Base-by-base conservation (phyloP, 257 asterid species). In the Lantana camara region DNA sequence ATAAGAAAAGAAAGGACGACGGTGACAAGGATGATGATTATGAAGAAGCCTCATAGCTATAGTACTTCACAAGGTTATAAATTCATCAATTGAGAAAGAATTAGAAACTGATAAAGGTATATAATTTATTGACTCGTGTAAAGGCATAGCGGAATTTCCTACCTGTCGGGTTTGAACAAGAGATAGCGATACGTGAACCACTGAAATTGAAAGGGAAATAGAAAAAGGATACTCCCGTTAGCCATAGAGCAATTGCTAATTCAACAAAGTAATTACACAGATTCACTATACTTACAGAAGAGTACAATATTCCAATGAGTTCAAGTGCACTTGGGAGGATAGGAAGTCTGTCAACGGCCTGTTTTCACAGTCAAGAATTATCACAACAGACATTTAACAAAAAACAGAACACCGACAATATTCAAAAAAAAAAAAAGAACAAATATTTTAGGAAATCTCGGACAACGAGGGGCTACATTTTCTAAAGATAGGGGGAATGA, bases 151-250 rank as follows among this genome's bases (percentile, higher is more conserved):
- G 51, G 50, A 29, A 35, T 30, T 71, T 40, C 87, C 64, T 71
- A 93, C 98, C 98, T 65, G 64, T 87, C 86, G 12, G 98, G 98
- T 77, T 83, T 93, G 94, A 87, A 93, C 60, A 93, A 56, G 81
- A 93, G 98, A 72, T 85, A 87, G 48, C 97, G 84, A 72, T 93
- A 87, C 19, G 84, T 71, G 80, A 93, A 90, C 97, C 97, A 93
- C 98, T 93, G 94, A 47, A 78, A 60, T 38, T 24, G 1, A 10
- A 41, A 22, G 14, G n/a, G n/a, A n/a, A n/a, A n/a, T n/a, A n/a
- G n/a, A n/a, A n/a, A n/a, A n/a, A n/a, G n/a, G n/a, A n/a, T n/a
- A n/a, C n/a, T n/a, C 2, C 20, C 35, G 35, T 3, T 30, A 7
- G 35, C 35, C 4, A 57, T 50, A 41, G 32, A 64, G 35, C 12